Evolutionary conservation across 2,329 filamentous ascomycete species (phyloP), one percentile per base, ranked within the genome.

Genomic region (Fusarium avenaceum): DNA sequence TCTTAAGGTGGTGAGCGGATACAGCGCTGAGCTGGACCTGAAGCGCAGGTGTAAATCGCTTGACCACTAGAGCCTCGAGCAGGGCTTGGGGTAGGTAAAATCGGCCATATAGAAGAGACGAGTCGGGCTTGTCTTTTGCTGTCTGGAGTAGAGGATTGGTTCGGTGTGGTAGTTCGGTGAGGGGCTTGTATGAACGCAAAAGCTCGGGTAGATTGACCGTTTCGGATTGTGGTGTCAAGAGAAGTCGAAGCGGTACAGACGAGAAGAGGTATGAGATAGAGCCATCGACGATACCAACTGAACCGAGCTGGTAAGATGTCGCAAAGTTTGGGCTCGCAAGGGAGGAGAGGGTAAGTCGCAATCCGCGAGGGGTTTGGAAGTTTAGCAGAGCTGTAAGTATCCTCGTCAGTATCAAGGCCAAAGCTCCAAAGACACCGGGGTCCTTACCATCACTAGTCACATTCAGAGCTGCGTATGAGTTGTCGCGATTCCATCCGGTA

Each of bases 221-320:
- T 47, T 90, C 89, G 72, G 93, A 97, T 79, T 89, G 87, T 13
- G 86, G 88, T 13, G 84, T 79, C 84, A 93, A 67, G 81, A 87
- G 81, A 51, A 90, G 84, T 39, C 84, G 82, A 57, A 98, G 86
- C 14, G 93, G 90, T 10, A 96, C 85, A 4, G 93, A 97, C 48
- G 94, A 96, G 83, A 97, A 98, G 54, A 99, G 88, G 80, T 98
- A 99, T 15, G 94, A 97, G 58, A 99, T 87, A n/a, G 94, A 97
- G 77, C 96, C 96, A 81, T 98, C 95, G 51, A 99, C 94, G 35
- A 97, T 86, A 62, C 95, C 96, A 17, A 96, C 87, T 42, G 91
- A 96, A 63, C 94, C 93, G 44, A 99, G 87, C 42, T 93, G 92
- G 80, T 99, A 99, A 38, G 94, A 95, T 17, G 94, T 97, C 24